Percentiles rank a stretch among this genome's conserved stretches.
Conservation (phyloP, 83 land plant genomes). For the Larix sibirica region DNA sequence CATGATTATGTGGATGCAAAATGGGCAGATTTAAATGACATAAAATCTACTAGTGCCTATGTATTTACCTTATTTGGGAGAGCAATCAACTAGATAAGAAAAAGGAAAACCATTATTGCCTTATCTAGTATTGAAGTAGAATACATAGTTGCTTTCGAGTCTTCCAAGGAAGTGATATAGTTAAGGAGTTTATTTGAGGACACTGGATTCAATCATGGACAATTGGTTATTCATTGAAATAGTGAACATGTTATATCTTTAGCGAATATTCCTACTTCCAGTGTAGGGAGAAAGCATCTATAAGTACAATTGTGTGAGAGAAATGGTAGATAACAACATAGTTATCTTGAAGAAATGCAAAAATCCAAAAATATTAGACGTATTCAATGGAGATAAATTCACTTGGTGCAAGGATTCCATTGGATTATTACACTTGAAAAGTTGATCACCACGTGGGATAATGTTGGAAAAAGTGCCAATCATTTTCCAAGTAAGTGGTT, state of each 20-base stretch:
- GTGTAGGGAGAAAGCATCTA: not conserved
- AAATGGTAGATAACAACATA: not conserved
- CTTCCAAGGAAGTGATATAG: not conserved
- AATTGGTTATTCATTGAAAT: not conserved
- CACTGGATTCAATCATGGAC: not conserved
- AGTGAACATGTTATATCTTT: not conserved
- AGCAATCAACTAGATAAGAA: not conserved
- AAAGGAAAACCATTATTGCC: not conserved
- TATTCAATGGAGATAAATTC: not conserved
- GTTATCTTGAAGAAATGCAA: not conserved
- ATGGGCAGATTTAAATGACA: no score
- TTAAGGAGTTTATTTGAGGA: not conserved
- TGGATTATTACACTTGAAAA: not conserved
- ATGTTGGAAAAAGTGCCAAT: not conserved
- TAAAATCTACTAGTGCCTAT: no score
- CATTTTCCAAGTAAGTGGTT: not conserved
- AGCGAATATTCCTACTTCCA: not conserved
- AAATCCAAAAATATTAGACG: no score
- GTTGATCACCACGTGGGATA: not conserved
- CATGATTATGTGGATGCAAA: no score
- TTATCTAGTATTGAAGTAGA: no score
- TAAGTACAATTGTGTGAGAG: not conserved
- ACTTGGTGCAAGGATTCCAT: not conserved
- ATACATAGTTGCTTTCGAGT: not conserved
- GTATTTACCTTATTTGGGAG: not conserved